Evolutionary conservation across 805 yeast genomes (phyloP).

Genomic region (Candida arabinofermentans): DNA sequence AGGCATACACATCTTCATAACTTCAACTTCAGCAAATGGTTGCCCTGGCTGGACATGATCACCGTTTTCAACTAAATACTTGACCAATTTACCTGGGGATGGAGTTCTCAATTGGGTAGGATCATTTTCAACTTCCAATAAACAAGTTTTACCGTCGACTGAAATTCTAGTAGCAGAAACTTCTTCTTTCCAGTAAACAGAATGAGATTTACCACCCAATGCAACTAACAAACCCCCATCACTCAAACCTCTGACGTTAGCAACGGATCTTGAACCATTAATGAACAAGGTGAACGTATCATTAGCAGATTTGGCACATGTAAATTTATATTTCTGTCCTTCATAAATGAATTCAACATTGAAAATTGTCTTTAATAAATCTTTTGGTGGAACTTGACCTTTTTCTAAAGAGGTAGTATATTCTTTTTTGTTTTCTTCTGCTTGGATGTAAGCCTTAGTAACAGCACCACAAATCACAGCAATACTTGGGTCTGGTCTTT

Average conservation of each 20-base stretch:
- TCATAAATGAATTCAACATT: slow-evolving; percentile 96
- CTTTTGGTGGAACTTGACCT: slow-evolving; percentile 91
- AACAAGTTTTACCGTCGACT: slow-evolving; percentile 92
- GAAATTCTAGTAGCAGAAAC: slow-evolving; percentile 92
- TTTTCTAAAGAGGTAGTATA: slow-evolving; percentile 78
- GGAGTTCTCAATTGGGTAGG: slow-evolving; percentile 99
- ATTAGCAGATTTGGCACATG: slow-evolving; percentile 87
- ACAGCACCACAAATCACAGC: slow-evolving; percentile 98
- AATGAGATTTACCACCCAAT: slow-evolving; percentile 88
- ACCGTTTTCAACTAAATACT: slow-evolving; percentile 90
- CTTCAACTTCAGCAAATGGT: slow-evolving; percentile 97
- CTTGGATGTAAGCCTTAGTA: slow-evolving; percentile 83
- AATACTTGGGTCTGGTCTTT: slow-evolving; percentile 86
- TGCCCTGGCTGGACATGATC: slow-evolving; percentile 90
- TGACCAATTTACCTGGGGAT: slow-evolving; percentile 96
- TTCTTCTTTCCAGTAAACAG: slow-evolving; percentile 97
- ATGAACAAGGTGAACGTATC: slow-evolving; percentile 86
- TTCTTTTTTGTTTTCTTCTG: slow-evolving; percentile 64
- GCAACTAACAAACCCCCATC: slow-evolving; percentile 93
- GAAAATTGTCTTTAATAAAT: slow-evolving; percentile 76
- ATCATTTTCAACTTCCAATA: slow-evolving; percentile 92
- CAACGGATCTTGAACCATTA: slow-evolving; percentile 87
- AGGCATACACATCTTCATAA: slow-evolving; percentile 99
- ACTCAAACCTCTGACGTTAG: slow-evolving; percentile 81
- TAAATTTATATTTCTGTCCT: slow-evolving; percentile 87